Evolutionary conservation across 768 basidiomycete genomes (phyloP).

Genomic region (Naganishia onofrii): DNA sequence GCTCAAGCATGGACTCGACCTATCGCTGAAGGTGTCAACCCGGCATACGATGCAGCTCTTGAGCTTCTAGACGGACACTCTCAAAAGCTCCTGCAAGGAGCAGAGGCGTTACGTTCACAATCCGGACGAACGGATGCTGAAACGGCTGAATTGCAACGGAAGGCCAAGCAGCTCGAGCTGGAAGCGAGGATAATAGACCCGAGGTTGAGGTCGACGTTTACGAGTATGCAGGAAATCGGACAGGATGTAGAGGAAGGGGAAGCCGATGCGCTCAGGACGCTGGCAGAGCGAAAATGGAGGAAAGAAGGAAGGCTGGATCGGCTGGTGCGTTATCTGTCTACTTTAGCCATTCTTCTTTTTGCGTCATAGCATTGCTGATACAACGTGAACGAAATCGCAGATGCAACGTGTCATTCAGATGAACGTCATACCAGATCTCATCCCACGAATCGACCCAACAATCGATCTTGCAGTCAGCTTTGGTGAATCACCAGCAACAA

Average conservation of each 20-base stretch:
- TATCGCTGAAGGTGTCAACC: constrained; percentile 38
- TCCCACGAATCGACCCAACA: constrained; percentile 68
- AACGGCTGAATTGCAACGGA: constrained; percentile 56
- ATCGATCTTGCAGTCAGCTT: constrained; percentile 70
- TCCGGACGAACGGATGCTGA: constrained; percentile 43
- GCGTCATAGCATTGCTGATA: not conserved
- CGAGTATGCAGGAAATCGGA: constrained; percentile 70
- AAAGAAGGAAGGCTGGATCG: constrained; percentile 78
- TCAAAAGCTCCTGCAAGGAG: constrained; percentile 56
- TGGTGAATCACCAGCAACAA: constrained; percentile 17
- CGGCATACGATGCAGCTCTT: constrained; percentile 77
- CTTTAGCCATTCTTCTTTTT: not conserved
- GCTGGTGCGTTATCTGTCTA: constrained; percentile 63
- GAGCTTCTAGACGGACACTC: constrained; percentile 67
- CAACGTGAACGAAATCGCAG: constrained; percentile 50
- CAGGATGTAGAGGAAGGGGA: constrained; percentile 39
- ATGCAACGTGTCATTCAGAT: constrained; percentile 93
- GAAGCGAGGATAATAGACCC: constrained; percentile 84
- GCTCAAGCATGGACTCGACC: constrained; percentile 39
- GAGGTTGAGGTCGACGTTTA: constrained; percentile 70
- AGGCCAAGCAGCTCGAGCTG: constrained; percentile 65
- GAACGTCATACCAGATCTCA: constrained; percentile 81
- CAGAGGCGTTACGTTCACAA: constrained; percentile 53
- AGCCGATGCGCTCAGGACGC: constrained; percentile 57
- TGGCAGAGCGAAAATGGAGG: constrained; percentile 80